Evolutionary conservation across 2,329 filamentous ascomycete genomes (phyloP), one percentile per base, ranked within the genome.

Genomic region (Macrophomina tecta): DNA sequence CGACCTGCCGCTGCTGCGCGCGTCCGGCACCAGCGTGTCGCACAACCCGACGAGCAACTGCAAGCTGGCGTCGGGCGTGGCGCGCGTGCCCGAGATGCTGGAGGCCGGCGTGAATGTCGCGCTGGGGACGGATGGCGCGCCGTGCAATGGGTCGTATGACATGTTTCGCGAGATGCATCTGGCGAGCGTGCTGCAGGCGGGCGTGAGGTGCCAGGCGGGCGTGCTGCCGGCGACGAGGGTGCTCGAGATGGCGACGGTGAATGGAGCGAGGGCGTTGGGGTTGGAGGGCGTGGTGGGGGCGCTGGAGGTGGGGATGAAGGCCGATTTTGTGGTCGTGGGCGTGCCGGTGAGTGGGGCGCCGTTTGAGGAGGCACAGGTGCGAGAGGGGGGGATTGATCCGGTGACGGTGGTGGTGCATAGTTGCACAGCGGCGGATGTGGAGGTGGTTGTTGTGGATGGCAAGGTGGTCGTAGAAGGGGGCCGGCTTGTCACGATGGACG

Each of bases 261-360:
- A 74, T 30, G 72, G 72, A 3, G 73, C 73, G 6, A 67, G 68
- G 12, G 72, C 73, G 5, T 46, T 75, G 16, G 72, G 72, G 11
- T 18, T 85, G 61, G 74, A 80, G 14, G 68, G 73, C 16, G 68
- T 72, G 0, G 79, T 80, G 11, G 80, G 80, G 2, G 80, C 75
- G 55, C 56, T 82, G 18, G 78, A 80, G 64, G 69, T 77, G 5
- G 79, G 78, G 1, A 82, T 81, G 72, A 81, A 80, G 66, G 79
- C 80, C 0, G 79, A 82, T 66, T 75, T 82, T 46, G 79, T 81
- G 1, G 74, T 73, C 32, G 69, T 73, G 70, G 42, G 69, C 76
- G 77, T 78, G 67, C 56, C 56, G 38, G n/a, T 60, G 18, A 30
- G 36, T 8, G 56, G 11, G 5, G 38, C 38, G 16, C 81, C 80